Conservation (phyloP, 441 rosid species). For the Viola pubescens region DNA sequence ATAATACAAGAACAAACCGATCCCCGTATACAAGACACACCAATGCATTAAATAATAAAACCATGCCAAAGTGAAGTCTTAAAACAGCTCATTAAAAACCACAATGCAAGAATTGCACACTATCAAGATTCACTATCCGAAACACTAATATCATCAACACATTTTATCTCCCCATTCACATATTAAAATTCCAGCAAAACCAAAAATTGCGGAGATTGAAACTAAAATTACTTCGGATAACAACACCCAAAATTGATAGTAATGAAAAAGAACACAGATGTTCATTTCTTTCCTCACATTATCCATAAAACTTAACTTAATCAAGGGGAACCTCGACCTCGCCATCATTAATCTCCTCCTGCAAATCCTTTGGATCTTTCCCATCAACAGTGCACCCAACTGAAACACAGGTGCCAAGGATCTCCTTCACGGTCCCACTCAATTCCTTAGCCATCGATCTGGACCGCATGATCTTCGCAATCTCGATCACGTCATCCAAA, state of each 20-base stretch:
- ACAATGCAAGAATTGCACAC: no score
- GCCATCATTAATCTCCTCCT: constrained; percentile 66
- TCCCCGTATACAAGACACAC: no score
- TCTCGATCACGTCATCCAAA: constrained; percentile 75
- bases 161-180: no score
- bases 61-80: no score
- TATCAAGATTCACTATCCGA: no score
- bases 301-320: not conserved
- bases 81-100: no score
- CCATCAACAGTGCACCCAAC: constrained; percentile 86
- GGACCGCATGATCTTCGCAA: constrained; percentile 63
- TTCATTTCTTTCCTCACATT: not conserved
- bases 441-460: constrained; percentile 78
- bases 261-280: not conserved
- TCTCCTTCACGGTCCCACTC: constrained; percentile 73
- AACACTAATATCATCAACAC: no score
- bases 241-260: not conserved
- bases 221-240: not conserved
- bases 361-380: constrained; percentile 68
- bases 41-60: no score
- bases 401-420: constrained; percentile 73
- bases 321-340: constrained; percentile 50
- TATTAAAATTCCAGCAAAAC: not conserved
- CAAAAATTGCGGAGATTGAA: constrained; percentile 1
- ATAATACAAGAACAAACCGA: no score